These are phyloP conservation scores for Pseudopyrenochaeta lycopersici DNA, from an alignment of 2,329 filamentous ascomycete species.

Conservation along the genomic window DNA sequence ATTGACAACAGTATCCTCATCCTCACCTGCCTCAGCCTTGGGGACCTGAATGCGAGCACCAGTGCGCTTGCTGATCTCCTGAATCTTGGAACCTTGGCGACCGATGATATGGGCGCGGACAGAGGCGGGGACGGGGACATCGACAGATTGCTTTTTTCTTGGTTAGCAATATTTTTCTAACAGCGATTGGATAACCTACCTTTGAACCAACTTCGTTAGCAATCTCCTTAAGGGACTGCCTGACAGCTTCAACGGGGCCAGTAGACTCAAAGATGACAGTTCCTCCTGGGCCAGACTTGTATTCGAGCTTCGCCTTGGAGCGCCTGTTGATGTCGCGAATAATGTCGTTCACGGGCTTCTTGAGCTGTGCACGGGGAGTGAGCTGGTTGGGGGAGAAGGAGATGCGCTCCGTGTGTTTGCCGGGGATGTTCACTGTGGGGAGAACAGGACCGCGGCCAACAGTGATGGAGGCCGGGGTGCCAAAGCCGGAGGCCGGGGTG, in stretches of 20 bases:
- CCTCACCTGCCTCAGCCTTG: constrained; percentile 81
- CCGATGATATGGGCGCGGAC: constrained; percentile 92
- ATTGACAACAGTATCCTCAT: constrained; percentile 80
- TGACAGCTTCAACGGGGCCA: constrained; percentile 83
- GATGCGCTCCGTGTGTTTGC: constrained; percentile 81
- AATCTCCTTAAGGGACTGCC: constrained; percentile 88
- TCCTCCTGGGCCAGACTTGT: constrained; percentile 76
- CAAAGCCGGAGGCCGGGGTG: constrained; percentile 68
- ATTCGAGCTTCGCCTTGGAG: constrained; percentile 85
- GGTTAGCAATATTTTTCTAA: constrained; percentile 12
- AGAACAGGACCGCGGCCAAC: constrained; percentile 50
- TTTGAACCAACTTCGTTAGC: constrained; percentile 87
- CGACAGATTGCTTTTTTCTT: constrained; percentile 67
- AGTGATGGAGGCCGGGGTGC: constrained; percentile 51
- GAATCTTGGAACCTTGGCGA: constrained; percentile 87
- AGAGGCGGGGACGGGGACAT: constrained; percentile 82
- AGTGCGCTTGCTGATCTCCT: constrained; percentile 86
- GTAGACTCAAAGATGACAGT: constrained; percentile 83
- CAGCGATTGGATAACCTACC: constrained; percentile 58
- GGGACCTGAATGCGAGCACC: constrained; percentile 92
- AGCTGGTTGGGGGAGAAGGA: constrained; percentile 79
- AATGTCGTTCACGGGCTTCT: constrained; percentile 84
- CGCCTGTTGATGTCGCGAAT: constrained; percentile 92
- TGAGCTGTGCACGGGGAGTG: constrained; percentile 78
- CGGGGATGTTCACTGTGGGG: constrained; percentile 77